These are phyloP conservation scores for Penicillium goetzii DNA, from an alignment of 495 filamentous ascomycete genomes.

Conservation along the genomic window DNA sequence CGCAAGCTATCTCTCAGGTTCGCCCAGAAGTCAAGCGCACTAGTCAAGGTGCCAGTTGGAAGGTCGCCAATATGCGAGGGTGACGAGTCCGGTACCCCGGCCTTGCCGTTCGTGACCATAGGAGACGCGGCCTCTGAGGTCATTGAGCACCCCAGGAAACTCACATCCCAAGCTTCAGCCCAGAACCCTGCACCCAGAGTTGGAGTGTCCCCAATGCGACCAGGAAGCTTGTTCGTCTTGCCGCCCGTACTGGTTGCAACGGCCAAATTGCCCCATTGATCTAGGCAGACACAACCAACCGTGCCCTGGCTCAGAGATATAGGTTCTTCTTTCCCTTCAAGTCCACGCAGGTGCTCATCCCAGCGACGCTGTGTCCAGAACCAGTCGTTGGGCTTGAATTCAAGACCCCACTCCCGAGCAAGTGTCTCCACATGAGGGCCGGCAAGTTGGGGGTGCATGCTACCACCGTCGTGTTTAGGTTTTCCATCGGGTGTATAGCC, in stretches of 20 bases:
- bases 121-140: not conserved
- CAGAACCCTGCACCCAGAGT: constrained; percentile 86
- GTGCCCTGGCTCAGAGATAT: constrained; percentile 69
- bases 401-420: constrained; percentile 67
- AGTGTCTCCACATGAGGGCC: constrained; percentile 68
- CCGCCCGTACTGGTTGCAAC: constrained; percentile 87
- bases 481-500: constrained; percentile 38
- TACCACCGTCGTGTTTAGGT: constrained; percentile 45
- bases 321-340: constrained; percentile 52
- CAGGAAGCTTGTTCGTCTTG: constrained; percentile 85
- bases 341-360: constrained; percentile 76
- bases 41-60: not conserved
- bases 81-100: not conserved
- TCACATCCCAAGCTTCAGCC: constrained; percentile 78
- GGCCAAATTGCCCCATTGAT: constrained; percentile 70
- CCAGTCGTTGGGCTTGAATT: constrained; percentile 69
- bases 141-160: not conserved
- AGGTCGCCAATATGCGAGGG: not conserved
- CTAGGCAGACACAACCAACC: constrained; percentile 79
- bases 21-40: not conserved
- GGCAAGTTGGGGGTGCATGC: constrained; percentile 67
- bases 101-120: not conserved
- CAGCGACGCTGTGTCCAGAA: constrained; percentile 80
- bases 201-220: constrained; percentile 86
- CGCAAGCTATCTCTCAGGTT: constrained; percentile 33